Evolutionary conservation across 2,329 filamentous ascomycete species (phyloP).

Genomic region (Colletotrichum caudatum): DNA sequence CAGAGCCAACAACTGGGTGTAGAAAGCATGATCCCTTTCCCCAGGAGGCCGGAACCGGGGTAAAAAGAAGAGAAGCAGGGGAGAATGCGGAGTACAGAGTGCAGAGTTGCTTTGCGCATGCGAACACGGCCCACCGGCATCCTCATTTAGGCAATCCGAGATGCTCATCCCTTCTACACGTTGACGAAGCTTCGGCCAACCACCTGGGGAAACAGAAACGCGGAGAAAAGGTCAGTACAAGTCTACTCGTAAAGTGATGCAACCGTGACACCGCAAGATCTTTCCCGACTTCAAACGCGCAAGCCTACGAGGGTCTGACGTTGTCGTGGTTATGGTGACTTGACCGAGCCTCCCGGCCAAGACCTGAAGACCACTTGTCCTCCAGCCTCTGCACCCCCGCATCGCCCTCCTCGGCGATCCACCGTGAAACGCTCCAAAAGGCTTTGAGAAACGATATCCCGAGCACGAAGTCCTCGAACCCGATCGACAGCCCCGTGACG

Average conservation of each 20-base stretch:
- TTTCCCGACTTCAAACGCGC: constrained; percentile 5
- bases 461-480: constrained; percentile 47
- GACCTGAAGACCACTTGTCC: constrained; percentile 35
- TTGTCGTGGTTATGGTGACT: constrained; percentile 3
- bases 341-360: constrained; percentile 14
- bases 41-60: background rate
- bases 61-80: background rate
- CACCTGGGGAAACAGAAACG: constrained; percentile 5
- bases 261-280: constrained; percentile 13
- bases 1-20: constrained; percentile 15
- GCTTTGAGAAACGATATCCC: constrained; percentile 45
- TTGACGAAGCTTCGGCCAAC: constrained; percentile 44
- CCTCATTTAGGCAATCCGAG: constrained; percentile 37
- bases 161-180: constrained; percentile 42
- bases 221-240: background rate
- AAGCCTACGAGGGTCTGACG: constrained; percentile 21
- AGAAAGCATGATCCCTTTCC: background rate
- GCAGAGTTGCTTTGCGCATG: constrained; percentile 18
- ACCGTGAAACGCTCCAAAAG: constrained; percentile 48
- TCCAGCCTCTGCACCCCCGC: constrained; percentile 29
- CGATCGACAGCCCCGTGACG: constrained; percentile 46
- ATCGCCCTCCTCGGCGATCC: constrained; percentile 44
- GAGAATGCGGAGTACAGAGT: constrained; percentile 40
- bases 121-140: constrained; percentile 26
- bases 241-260: constrained; percentile 2